Conservation (phyloP, 768 basidiomycete species). For the Hortiboletus flavorubellus region DNA sequence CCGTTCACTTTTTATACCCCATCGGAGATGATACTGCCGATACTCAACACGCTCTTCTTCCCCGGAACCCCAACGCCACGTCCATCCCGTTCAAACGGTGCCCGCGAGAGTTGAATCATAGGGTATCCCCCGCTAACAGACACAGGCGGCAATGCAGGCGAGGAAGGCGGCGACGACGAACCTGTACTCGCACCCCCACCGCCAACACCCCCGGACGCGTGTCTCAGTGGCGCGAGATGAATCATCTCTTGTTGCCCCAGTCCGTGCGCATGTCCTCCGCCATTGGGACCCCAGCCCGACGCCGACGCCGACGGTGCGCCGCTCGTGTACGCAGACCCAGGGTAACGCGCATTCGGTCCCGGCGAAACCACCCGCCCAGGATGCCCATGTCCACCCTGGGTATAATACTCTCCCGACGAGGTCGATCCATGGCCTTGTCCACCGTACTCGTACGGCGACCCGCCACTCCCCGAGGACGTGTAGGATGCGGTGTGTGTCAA, state of each 20-base stretch:
- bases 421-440: slow-evolving; percentile 18
- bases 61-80: background rate
- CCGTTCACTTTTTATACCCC: slow-evolving; percentile 11
- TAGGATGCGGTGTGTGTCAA: slow-evolving; percentile 23
- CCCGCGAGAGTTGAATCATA: slow-evolving; percentile 30
- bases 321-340: slow-evolving; percentile 7
- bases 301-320: background rate
- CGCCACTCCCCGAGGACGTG: slow-evolving; percentile 21
- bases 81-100: slow-evolving; percentile 31
- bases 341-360: slow-evolving; percentile 17
- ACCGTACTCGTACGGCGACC: slow-evolving; percentile 24
- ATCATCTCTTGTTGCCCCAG: slow-evolving; percentile 32
- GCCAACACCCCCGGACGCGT: slow-evolving; percentile 7
- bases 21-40: slow-evolving; percentile 68
- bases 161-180: slow-evolving; percentile 28
- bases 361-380: slow-evolving; percentile 19
- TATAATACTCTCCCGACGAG: slow-evolving; percentile 25
- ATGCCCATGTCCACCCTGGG: slow-evolving; percentile 13
- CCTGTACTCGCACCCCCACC: slow-evolving; percentile 7
- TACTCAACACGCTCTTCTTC: slow-evolving; percentile 68
- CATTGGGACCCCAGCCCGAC: slow-evolving; percentile 19
- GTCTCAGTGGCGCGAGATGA: slow-evolving; percentile 35
- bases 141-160: slow-evolving; percentile 23
- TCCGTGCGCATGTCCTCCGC: slow-evolving; percentile 12
- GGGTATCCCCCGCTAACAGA: slow-evolving; percentile 21